These are phyloP conservation scores for Fusarium sororula DNA, from an alignment of 2,329 filamentous ascomycete species.

Conservation along the genomic window DNA sequence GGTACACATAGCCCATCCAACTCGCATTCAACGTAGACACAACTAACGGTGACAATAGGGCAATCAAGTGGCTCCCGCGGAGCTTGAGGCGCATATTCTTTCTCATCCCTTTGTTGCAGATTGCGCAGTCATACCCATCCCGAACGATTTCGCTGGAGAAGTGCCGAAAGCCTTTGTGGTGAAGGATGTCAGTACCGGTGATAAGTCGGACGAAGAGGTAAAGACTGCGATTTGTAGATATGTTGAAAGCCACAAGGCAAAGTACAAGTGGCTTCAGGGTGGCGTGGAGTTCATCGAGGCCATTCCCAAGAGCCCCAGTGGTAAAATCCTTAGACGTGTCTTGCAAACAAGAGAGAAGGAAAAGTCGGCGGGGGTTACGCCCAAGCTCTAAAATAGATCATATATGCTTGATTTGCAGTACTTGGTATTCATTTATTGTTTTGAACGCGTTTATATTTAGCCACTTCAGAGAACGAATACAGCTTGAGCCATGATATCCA, in stretches of 20 bases:
- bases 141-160: neutral
- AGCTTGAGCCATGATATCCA: neutral
- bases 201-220: neutral
- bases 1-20: accelerated
- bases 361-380: accelerated
- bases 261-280: neutral
- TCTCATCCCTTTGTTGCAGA: neutral
- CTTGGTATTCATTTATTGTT: accelerated
- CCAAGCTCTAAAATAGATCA: neutral
- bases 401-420: accelerated
- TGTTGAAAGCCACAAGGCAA: neutral
- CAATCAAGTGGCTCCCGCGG: neutral
- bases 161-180: neutral
- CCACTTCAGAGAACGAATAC: neutral
- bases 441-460: accelerated
- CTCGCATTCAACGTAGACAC: accelerated
- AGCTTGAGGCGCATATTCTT: neutral
- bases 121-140: neutral
- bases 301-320: neutral
- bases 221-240: neutral
- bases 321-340: neutral
- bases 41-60: accelerated
- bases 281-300: neutral
- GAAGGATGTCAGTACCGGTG: neutral
- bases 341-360: neutral